A percentile compares a stretch with the other conserved stretches of the same genome.
Evolutionary conservation across 2,329 filamentous ascomycete genomes (phyloP).

Genomic region (Lachnellula willkommii): DNA sequence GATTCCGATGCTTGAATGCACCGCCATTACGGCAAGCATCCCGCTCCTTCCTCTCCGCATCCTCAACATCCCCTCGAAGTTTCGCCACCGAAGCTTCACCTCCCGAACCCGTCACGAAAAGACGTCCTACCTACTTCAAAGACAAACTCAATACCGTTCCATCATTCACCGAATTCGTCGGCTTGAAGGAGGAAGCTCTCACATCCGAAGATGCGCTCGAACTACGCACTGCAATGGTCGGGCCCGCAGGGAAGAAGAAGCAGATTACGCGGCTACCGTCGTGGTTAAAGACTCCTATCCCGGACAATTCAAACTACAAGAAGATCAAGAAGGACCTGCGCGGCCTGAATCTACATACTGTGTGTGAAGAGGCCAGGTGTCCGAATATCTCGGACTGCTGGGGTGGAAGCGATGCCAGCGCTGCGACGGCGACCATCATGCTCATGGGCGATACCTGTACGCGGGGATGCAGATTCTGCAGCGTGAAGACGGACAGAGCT

Average conservation of each 20-base stretch:
- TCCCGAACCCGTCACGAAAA: slow-evolving; percentile 20
- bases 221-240: slow-evolving; percentile 57
- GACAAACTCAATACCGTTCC: slow-evolving; percentile 40
- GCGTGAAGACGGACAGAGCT: slow-evolving; percentile 78
- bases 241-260: slow-evolving; percentile 55
- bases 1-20: slow-evolving; percentile 28
- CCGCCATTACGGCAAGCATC: slow-evolving; percentile 24
- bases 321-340: slow-evolving; percentile 91
- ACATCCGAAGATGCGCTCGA: slow-evolving; percentile 51
- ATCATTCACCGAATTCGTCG: slow-evolving; percentile 54
- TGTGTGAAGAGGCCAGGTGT: slow-evolving; percentile 95
- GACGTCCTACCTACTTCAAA: slow-evolving; percentile 34
- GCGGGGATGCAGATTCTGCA: slow-evolving; percentile 92
- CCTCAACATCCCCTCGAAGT: slow-evolving; percentile 18
- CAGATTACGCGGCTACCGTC: slow-evolving; percentile 72
- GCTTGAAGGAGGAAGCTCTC: slow-evolving; percentile 38
- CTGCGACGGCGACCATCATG: slow-evolving; percentile 98
- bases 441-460: slow-evolving; percentile 99
- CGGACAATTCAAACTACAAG: slow-evolving; percentile 78
- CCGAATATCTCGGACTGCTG: slow-evolving; percentile 98
- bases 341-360: slow-evolving; percentile 85
- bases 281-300: slow-evolving; percentile 96
- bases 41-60: slow-evolving; percentile 15
- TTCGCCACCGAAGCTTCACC: slow-evolving; percentile 27
- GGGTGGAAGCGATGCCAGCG: slow-evolving; percentile 82